Evolutionary conservation across 208 protist genomes (phyloP), one percentile per base, ranked within the genome.

Genomic region (Vickermania spadyakhi): DNA sequence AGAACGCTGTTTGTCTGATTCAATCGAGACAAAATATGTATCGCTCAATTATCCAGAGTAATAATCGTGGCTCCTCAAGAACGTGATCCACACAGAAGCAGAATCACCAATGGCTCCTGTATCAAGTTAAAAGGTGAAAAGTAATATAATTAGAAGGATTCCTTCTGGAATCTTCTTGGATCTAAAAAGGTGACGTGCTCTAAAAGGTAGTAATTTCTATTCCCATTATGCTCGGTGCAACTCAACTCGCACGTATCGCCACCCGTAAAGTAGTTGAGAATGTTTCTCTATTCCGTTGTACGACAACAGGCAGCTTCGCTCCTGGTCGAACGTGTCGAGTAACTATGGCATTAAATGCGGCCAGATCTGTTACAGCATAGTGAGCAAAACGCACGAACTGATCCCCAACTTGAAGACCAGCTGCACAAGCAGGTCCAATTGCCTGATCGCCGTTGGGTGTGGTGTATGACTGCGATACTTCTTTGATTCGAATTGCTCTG

Each of bases 321-420:
- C 66, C 73, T 11, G 73, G 58, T 22, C 72, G 71, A 58, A 84
- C 75, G 62, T 93, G 83, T 13, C 86, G 77, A 28, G 81, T 69
- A 2, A 89, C 83, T 14, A 93, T 74, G 18, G 82, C 73, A 54
- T 93, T 93, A 61, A 93, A 93, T 26, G 86, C 77, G 18, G 86
- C 72, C 4, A 93, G 74, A 57, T 93, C 86, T 13, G 86, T 93
- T 26, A 93, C 86, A 0, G 83, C 66, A 64, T 90, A 93, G 25
- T 83, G 82, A 3, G 81, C 86, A 60, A 93, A 93, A 50, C 86
- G 86, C 49, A 83, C 56, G 0, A 93, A 72, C 50, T 79, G 70
- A 62, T 93, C 86, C 23, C 81, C 83, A 0, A 66, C 70, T 50
- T 74, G 52, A 58, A 93, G 60, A 23, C 83, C 83, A 3, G 86